Evolutionary conservation across 345 rosid species (phyloP).

Genomic region (Lenwebbia sp.): DNA sequence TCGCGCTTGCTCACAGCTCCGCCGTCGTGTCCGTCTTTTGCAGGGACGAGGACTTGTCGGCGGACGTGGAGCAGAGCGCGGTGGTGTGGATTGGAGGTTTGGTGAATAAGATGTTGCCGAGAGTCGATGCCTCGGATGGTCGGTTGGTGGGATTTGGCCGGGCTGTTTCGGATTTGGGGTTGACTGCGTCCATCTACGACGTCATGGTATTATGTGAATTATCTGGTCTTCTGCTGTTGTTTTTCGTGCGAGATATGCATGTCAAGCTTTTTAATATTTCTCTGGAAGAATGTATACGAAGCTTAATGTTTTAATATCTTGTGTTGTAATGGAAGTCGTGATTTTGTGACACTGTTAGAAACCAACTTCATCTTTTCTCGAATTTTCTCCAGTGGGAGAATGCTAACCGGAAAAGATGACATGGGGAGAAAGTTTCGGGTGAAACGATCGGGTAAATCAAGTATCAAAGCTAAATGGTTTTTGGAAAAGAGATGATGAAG

Average conservation of each 20-base stretch:
- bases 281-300: neutral
- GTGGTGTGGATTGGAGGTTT: constrained; percentile 23
- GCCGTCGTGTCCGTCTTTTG: constrained; percentile 68
- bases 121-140: constrained; percentile 38
- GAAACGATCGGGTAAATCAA: neutral
- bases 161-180: constrained; percentile 68
- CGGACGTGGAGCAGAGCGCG: constrained; percentile 5
- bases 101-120: constrained; percentile 28
- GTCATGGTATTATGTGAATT: constrained; percentile 35
- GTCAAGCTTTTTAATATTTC: neutral
- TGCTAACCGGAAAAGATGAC: neutral
- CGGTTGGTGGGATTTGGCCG: constrained; percentile 76
- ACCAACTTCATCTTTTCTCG: neutral
- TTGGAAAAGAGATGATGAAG: neutral
- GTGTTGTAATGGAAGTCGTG: neutral
- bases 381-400: neutral
- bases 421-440: neutral
- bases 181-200: constrained; percentile 82
- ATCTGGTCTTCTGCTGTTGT: neutral
- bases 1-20: constrained; percentile 56
- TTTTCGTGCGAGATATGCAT: neutral
- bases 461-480: neutral
- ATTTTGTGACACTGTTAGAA: neutral
- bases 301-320: neutral
- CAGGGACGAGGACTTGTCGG: constrained; percentile 13